Evolutionary conservation across 805 yeast species (phyloP), one percentile per base, ranked within the genome.

Genomic region (Kuraishia borneana): DNA sequence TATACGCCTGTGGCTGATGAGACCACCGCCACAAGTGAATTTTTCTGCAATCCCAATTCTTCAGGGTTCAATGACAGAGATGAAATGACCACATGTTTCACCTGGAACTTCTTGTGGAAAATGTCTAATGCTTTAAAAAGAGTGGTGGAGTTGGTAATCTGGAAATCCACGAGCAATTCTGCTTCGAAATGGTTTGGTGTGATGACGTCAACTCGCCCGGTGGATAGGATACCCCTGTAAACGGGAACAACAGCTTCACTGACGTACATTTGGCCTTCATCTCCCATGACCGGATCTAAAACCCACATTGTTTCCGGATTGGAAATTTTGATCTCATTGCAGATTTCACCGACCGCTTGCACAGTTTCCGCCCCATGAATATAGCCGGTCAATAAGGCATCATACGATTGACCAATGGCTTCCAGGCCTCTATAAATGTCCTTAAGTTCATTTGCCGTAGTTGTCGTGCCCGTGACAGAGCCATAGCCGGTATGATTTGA

Each of bases 161-260:
- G 62, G 35, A 57, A 48, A 10, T 44, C 55, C 18, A 75, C 64
- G 29, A 89, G 54, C 20, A 84, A 51, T 54, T 87, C 96, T 13
- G 81, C 66, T 51, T 88, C 97, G 53, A 81, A 89, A 51, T 83
- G 94, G 53, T 88, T 88, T 3, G 97, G 97, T 0, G 96, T 88
- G 12, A 83, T 72, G 6, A 84, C 59, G 43, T 82, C 84, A 6
- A 87, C 81, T 2, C 41, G 46, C 5, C 65, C 73, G 27, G 46
- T 43, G 14, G 51, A 42, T 20, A 78, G 48, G 10, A 76, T 58
- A 3, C 55, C 42, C 44, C 63, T 60, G 44, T 79, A 77, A 4
- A 68, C 68, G 1, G 94, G 79, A 5, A 82, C 67, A 21, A 72
- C 67, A 34, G 70, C 56, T 39, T 60, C 51, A 35, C 71, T 69